Conservation (phyloP, 495 filamentous ascomycete genomes). For the Aspergillus egyptiacus region DNA sequence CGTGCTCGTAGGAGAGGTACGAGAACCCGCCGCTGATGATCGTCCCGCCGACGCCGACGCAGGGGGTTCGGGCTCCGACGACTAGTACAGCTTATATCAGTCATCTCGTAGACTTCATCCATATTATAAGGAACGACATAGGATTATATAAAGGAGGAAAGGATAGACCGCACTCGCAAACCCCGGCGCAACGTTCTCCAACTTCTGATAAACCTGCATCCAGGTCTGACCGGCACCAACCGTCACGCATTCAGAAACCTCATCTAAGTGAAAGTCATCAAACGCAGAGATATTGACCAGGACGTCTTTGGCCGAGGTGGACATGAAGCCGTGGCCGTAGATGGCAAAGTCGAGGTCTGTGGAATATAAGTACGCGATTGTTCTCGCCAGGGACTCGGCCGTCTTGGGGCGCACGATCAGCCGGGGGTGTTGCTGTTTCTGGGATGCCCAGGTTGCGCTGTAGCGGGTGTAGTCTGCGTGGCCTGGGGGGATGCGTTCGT, state of each 20-base stretch:
- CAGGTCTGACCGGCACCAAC: constrained; percentile 17
- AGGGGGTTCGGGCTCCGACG: constrained; percentile 15
- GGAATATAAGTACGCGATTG: constrained; percentile 6
- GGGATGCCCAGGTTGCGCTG: constrained; percentile 9
- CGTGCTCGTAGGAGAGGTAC: constrained; percentile 12
- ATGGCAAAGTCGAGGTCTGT: constrained; percentile 11
- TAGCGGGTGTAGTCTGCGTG: constrained; percentile 1
- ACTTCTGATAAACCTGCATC: constrained; percentile 11
- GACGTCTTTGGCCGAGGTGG: constrained; percentile 10
- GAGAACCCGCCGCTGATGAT: constrained; percentile 12
- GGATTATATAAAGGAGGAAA: too few species aligned
- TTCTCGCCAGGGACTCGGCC: constrained; percentile 1
- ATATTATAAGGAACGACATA: too few species aligned
- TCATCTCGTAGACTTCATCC: not conserved
- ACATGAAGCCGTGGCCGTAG: constrained; percentile 10
- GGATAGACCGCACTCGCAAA: constrained; percentile 16
- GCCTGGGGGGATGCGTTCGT: constrained; percentile 10
- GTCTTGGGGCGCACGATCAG: constrained; percentile 8
- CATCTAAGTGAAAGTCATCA: constrained; percentile 17
- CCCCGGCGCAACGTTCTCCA: constrained; percentile 1
- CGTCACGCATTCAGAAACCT: constrained; percentile 6
- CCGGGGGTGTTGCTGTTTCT: constrained; percentile 10
- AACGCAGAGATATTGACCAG: constrained; percentile 13
- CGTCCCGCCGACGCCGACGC: constrained; percentile 13
- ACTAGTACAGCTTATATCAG: not conserved